Conservation (phyloP, 768 basidiomycete species). For the Coprinellus micaceus region DNA sequence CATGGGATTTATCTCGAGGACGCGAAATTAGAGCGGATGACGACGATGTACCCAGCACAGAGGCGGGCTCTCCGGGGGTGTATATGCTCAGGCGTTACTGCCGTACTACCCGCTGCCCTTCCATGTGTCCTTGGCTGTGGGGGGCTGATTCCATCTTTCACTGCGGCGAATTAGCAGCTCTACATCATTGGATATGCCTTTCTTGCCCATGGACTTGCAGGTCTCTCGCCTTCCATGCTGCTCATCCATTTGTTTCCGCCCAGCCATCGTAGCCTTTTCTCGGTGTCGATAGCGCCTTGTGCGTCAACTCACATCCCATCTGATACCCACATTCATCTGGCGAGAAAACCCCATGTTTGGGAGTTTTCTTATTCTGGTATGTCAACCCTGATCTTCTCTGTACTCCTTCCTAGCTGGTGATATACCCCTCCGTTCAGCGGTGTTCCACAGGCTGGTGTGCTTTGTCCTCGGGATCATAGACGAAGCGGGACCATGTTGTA, state of each 20-base stretch:
- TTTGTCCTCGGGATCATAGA: not conserved
- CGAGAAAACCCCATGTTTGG: conserved; percentile 6
- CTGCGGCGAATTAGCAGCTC: not conserved
- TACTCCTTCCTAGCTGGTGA: not conserved
- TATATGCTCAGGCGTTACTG: not conserved
- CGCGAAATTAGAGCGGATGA: not conserved
- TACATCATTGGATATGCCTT: no score
- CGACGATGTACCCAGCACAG: no score
- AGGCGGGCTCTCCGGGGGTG: no score
- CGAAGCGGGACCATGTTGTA: not conserved
- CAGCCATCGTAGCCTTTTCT: not conserved
- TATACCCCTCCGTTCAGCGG: not conserved
- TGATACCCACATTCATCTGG: not conserved
- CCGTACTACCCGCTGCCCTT: not conserved
- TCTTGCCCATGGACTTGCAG: no score
- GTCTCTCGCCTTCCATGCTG: not conserved
- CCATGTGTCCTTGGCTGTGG: not conserved
- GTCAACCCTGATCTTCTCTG: not conserved
- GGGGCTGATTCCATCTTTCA: not conserved
- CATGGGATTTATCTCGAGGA: not conserved
- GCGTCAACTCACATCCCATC: conserved; percentile 2
- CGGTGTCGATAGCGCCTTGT: conserved; percentile 2
- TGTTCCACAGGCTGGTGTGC: not conserved
- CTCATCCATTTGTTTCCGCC: no score
- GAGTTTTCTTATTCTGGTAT: conserved; percentile 1